A percentile compares a stretch with the other conserved stretches of the same genome.
These are phyloP conservation scores for Salix dunnii DNA, from an alignment of 345 rosid species.

Conservation along the genomic window DNA sequence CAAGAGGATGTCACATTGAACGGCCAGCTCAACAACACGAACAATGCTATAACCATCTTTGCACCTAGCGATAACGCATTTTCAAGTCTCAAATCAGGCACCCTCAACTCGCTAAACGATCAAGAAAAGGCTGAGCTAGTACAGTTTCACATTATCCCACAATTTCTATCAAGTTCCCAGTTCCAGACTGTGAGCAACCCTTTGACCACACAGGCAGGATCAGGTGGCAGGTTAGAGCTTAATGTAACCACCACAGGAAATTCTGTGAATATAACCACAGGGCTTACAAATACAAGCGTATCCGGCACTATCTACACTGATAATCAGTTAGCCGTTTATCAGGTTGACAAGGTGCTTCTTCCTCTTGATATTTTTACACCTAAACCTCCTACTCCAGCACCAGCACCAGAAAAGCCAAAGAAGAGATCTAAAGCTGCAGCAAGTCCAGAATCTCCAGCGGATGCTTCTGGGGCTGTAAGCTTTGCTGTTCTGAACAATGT, in stretches of 20 bases:
- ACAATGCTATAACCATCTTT: conserved; percentile 38
- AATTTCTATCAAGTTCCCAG: conserved; percentile 21
- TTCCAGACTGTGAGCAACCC: conserved; percentile 50
- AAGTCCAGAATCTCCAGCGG: neutral
- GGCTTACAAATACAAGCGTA: conserved; percentile 14
- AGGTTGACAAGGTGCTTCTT: neutral
- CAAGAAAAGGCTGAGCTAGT: conserved; percentile 33
- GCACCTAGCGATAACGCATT: conserved; percentile 38
- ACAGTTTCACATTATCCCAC: conserved; percentile 38
- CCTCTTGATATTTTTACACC: neutral
- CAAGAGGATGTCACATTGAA: conserved; percentile 27
- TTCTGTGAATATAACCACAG: conserved; percentile 36
- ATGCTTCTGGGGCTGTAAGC: neutral
- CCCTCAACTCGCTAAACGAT: conserved; percentile 35
- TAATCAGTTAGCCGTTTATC: neutral
- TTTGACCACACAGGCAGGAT: conserved; percentile 38
- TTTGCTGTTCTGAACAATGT: neutral
- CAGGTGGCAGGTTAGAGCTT: conserved; percentile 26
- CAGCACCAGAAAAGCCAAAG: neutral
- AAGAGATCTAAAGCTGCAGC: neutral
- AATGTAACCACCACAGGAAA: conserved; percentile 31
- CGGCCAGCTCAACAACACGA: conserved; percentile 38
- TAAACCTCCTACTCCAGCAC: neutral
- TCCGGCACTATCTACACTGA: neutral
- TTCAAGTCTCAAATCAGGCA: conserved; percentile 34